Evolutionary conservation across 495 filamentous ascomycete genomes (phyloP), one percentile per base, ranked within the genome.

Genomic region (Hypoxylon crocopeplum): DNA sequence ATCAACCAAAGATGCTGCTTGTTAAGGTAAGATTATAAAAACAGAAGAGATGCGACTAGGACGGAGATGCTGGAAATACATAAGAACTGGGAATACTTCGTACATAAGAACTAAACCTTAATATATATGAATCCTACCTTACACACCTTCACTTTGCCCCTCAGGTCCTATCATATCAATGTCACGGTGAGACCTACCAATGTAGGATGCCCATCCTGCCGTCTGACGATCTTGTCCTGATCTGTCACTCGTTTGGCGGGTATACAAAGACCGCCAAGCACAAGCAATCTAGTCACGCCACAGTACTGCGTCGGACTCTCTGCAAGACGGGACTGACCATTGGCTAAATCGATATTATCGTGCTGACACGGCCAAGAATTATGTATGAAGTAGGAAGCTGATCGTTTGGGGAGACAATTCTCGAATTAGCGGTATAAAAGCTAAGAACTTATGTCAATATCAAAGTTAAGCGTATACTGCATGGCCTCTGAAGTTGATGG

Each of bases 221-320:
- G 38, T 48, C 40, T 45, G 60, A 54, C 45, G 60, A 64, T 64
- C 60, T 50, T 64, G 12, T 17, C 60, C 44, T 11, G 25, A 55
- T 59, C 33, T 1, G 42, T 59, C 29, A 15, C 44, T 59, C 44
- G 54, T 44, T 46, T 40, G 32, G 24, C 48, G 48, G 48, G 21
- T 39, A 19, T 17, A 16, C 27, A 40, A n/a, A 29, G 24, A 2
- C 34, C 27, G 60, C 60, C 60, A 58, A 64, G 60, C 29, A 21
- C 8, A 17, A 30, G 21, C 33, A 45, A 64, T 40, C 48, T 25
- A 37, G 54, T 64, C 48, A 55, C 44, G 49, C 54, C 54, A 58
- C 60, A n/a, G n/a, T n/a, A n/a, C n/a, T n/a, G n/a, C n/a, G n/a
- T 53, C 2, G 12, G 13, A 19, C 11, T 30, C 19, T 34, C 22